Conservation (phyloP, 2,329 filamentous ascomycete genomes). For the Paraphoma chrysanthemicola region DNA sequence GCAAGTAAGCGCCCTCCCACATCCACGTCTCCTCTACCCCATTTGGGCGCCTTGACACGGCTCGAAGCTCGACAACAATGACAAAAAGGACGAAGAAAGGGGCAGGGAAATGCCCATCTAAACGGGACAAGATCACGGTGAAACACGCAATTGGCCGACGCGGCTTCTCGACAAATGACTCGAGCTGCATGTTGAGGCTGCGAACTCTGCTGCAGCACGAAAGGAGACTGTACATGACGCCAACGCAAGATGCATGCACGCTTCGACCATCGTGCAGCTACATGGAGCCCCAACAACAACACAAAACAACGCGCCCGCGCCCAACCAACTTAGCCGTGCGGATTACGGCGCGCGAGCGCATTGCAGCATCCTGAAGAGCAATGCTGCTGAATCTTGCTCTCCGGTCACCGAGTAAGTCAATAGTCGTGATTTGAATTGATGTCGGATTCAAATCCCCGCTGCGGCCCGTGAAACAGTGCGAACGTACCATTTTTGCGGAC, state of each 20-base stretch:
- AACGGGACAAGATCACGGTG: background rate
- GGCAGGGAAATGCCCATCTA: background rate
- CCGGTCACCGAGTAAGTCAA: background rate
- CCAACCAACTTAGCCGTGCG: constrained; percentile 36
- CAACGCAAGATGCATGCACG: constrained; percentile 38
- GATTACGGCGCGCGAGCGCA: background rate
- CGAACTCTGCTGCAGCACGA: constrained; percentile 27
- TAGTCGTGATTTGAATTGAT: background rate
- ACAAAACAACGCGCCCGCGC: constrained; percentile 10
- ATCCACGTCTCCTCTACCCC: background rate
- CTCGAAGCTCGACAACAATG: background rate
- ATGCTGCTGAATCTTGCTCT: too few species aligned
- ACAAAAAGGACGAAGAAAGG: constrained; percentile 4
- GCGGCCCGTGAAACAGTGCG: background rate
- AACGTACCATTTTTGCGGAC: background rate
- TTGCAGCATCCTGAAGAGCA: too few species aligned
- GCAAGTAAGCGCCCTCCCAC: constrained; percentile 28
- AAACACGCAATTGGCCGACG: background rate
- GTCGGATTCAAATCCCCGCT: background rate
- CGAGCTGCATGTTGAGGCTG: constrained; percentile 25
- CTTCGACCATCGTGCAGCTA: constrained; percentile 31
- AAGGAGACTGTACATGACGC: constrained; percentile 36
- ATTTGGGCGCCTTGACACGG: background rate
- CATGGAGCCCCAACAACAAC: constrained; percentile 14
- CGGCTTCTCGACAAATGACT: constrained; percentile 18